A percentile compares a stretch with the other conserved stretches of the same genome.
Conservation (phyloP, 2,329 filamentous ascomycete species). For the Teratosphaeria viscida region DNA sequence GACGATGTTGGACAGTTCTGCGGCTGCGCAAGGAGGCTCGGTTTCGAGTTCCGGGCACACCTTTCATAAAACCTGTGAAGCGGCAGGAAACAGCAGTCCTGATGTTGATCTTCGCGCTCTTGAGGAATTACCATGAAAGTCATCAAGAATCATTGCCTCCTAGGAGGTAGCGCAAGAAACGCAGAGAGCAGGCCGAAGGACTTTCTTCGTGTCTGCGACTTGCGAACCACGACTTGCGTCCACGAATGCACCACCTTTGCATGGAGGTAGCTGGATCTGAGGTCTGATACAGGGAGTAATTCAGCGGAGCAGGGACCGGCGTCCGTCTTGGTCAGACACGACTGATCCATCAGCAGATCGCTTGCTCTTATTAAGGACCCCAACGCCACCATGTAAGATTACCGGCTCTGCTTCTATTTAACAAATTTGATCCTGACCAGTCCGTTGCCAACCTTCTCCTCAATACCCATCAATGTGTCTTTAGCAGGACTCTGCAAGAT, state of each 20-base stretch:
- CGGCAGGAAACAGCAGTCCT: too few species aligned
- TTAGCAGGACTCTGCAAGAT: slow-evolving; percentile 1
- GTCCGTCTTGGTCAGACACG: not conserved
- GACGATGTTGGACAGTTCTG: too few species aligned
- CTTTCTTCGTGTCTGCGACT: not conserved
- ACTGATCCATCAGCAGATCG: not conserved
- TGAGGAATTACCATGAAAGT: not conserved
- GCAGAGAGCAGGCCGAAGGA: too few species aligned
- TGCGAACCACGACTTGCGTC: not conserved
- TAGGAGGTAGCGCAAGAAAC: too few species aligned
- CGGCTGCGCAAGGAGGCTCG: too few species aligned
- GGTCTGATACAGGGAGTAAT: not conserved
- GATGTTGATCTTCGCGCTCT: not conserved
- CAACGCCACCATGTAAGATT: not conserved
- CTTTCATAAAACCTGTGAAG: too few species aligned
- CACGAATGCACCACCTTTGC: not conserved
- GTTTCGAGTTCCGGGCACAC: too few species aligned
- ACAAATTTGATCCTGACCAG: slow-evolving; percentile 2
- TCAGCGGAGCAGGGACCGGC: not conserved
- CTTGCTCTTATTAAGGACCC: not conserved
- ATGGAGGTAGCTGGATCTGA: not conserved
- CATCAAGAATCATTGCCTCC: not conserved
- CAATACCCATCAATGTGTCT: not conserved
- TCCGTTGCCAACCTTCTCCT: slow-evolving; percentile 2
- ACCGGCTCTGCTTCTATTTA: not conserved